Conservation (phyloP, 352 stramenopile species). For the Pythium dissotocum region DNA sequence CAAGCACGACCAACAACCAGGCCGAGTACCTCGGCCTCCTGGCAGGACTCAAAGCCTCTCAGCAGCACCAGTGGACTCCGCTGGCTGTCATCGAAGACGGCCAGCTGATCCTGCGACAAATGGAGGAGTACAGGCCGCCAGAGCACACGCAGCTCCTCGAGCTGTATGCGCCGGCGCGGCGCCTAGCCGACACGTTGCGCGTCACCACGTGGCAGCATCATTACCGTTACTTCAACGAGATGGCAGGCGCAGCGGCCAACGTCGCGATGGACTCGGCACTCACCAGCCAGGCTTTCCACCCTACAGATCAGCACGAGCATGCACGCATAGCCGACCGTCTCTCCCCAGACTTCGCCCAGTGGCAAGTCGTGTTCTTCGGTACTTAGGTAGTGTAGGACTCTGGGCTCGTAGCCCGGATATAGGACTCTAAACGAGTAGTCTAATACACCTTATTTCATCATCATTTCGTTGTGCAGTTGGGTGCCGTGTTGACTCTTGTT, state of each 20-base stretch:
- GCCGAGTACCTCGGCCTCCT: constrained; percentile 9
- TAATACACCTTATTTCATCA: too few relatives aligned
- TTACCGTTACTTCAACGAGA: constrained; percentile 2
- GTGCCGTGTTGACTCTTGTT: too few relatives aligned
- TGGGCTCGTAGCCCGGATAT: too few relatives aligned
- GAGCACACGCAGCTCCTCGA: not conserved
- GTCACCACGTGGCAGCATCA: constrained; percentile 4
- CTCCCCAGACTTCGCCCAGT: too few relatives aligned
- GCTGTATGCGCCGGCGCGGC: not conserved
- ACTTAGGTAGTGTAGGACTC: too few relatives aligned
- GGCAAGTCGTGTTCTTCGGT: too few relatives aligned
- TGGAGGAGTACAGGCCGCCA: not conserved
- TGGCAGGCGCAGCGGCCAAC: constrained; percentile 2
- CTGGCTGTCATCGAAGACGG: constrained; percentile 7
- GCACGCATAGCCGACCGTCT: too few relatives aligned
- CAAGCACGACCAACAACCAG: constrained; percentile 11
- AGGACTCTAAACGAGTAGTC: too few relatives aligned
- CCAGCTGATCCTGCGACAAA: not conserved
- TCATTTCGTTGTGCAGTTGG: too few relatives aligned
- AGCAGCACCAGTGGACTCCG: not conserved
- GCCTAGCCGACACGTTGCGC: not conserved
- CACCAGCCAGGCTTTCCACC: not conserved
- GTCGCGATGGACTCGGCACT: not conserved
- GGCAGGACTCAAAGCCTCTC: not conserved
- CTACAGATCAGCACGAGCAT: too few relatives aligned